Evolutionary conservation across 805 yeast species (phyloP).

Genomic region (Pichia nanzhaoensis): DNA sequence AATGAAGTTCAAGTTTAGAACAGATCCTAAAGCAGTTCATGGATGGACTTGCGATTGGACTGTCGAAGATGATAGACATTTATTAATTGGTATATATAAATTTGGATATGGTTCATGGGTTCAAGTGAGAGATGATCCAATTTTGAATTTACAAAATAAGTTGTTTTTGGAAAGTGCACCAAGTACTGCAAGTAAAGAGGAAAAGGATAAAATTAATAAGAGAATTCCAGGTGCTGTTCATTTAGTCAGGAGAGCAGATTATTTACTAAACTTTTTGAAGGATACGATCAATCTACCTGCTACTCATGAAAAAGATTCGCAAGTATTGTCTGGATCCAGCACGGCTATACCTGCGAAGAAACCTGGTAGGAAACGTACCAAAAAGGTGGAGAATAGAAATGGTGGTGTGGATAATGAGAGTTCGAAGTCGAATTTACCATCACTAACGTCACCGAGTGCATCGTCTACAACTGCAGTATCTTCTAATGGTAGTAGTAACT

Average conservation of each 20-base stretch:
- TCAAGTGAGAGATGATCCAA: constrained; percentile 92
- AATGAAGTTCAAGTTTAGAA: constrained; percentile 50
- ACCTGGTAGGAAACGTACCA: constrained; percentile 15
- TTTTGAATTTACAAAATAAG: constrained; percentile 78
- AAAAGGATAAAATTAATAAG: constrained; percentile 37
- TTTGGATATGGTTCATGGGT: constrained; percentile 97
- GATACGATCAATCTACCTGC: constrained; percentile 30
- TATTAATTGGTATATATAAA: constrained; percentile 79
- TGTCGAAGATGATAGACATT: constrained; percentile 74
- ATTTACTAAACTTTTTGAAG: constrained; percentile 61
- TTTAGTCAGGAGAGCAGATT: constrained; percentile 85
- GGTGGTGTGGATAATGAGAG: background rate
- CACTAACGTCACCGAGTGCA: background rate
- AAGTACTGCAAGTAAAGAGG: constrained; percentile 31
- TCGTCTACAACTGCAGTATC: too few species aligned
- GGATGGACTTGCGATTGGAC: constrained; percentile 93
- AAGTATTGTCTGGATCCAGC: background rate
- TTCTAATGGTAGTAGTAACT: background rate
- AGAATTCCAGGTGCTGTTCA: constrained; percentile 91
- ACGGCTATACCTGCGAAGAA: constrained; percentile 17
- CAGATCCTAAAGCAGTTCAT: constrained; percentile 69
- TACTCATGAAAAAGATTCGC: background rate
- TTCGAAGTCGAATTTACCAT: background rate
- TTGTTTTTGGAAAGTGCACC: constrained; percentile 53
- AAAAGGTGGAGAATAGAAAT: constrained; percentile 9